Evolutionary conservation across 2,329 filamentous ascomycete species (phyloP), one percentile per base, ranked within the genome.

Genomic region (Talaromyces marneffei): DNA sequence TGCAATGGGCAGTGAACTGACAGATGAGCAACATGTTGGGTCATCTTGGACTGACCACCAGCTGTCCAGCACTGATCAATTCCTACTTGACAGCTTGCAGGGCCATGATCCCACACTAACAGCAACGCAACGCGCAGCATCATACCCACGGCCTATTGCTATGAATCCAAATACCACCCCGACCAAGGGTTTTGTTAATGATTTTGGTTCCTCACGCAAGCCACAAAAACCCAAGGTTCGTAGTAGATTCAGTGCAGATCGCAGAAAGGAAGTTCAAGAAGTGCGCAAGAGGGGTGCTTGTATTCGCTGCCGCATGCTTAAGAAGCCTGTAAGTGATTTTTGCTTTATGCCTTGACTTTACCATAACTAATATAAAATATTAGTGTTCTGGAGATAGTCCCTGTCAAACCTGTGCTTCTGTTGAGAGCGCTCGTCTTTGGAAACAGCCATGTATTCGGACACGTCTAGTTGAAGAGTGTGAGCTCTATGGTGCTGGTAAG

Each of bases 241-340:
- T 46, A 81, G 81, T 3, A 77, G 80, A n/a, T 86, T 87, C 66
- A 78, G 80, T 31, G 82, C 83, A 46, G 76, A 78, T 23, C 75
- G 84, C 62, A 79, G 84, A 35, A 81, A 83, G 64, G 82, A 86
- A 67, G 84, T 86, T 1, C 81, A 84, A 64, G 79, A 83, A 63
- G 81, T 85, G 35, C 78, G 84, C 25, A 85, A 86, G 69, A 77
- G 80, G 57, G 84, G 84, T 12, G 84, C 84, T 7, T 87, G 84
- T 66, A 81, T 86, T 64, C 80, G 84, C 35, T 87, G 84, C 68
- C 82, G 84, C 14, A 86, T 87, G 84, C 73, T 87, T 25, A 87
- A 86, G 73, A 87, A 87, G 67, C 82, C 83, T 39, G 76, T 37
- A 20, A 5, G 33, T 33, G 4, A 48, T 42, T 37, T 50, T 25